phyloP scores from a whole-genome alignment of 1,284 basidiomycete species.

The Papiliotrema flavescens region DNA sequence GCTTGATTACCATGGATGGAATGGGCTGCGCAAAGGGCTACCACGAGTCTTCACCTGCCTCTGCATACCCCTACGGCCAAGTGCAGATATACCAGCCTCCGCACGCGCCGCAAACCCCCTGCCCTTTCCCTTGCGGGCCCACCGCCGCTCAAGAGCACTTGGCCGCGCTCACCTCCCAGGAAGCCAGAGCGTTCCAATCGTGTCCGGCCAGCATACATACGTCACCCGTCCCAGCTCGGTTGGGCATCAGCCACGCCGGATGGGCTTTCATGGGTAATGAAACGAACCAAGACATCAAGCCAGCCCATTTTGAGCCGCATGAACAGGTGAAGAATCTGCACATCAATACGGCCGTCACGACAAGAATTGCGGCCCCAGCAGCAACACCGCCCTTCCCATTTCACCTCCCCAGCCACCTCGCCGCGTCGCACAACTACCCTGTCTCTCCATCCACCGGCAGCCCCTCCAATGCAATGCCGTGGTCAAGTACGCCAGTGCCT shows the following conservation, averaged over 20 bases:
- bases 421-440: too few relatives aligned
- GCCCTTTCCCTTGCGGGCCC: not conserved
- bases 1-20: not conserved
- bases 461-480: not conserved
- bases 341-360: too few relatives aligned
- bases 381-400: not conserved
- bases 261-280: not conserved
- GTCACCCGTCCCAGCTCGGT: not conserved
- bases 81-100: not conserved
- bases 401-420: too few relatives aligned
- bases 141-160: not conserved
- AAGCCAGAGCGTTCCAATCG: constrained; percentile 1
- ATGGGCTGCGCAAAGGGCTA: not conserved
- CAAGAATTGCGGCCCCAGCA: not conserved
- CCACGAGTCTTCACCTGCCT: not conserved
- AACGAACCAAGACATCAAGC: not conserved
- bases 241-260: not conserved
- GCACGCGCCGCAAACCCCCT: not conserved
- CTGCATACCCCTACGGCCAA: not conserved
- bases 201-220: constrained; percentile 6
- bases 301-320: not conserved
- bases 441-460: not conserved
- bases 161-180: not conserved
- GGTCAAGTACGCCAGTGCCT: not conserved
- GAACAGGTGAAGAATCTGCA: not conserved